Evolutionary conservation across 345 rosid species (phyloP), one percentile per base, ranked within the genome.

Genomic region (Gossypium herbaceum): DNA sequence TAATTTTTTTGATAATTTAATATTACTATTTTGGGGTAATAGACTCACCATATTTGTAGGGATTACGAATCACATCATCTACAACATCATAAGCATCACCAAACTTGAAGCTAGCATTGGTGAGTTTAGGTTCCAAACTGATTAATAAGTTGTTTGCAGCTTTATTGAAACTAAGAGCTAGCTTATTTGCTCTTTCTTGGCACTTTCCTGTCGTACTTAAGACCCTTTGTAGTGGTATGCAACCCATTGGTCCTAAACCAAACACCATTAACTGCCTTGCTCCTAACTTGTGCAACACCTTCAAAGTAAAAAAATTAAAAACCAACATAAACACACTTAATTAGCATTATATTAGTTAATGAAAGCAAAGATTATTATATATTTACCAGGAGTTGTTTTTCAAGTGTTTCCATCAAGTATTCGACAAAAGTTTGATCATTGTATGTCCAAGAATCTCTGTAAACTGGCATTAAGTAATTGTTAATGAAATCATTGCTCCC

Each of bases 401-500:
- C 80, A 52, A 95, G 97, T 43, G 97, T 91, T 79, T 85, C 89
- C 83, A 91, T 89, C 24, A 93, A 73, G 83, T 93, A 91, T 41
- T 78, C 73, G 1, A 95, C 68, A 69, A 90, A 95, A 47, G 84
- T 81, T 73, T 89, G 79, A 60, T 95, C 99, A 57, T 85, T 89
- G 88, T 93, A 95, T 4, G 77, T 90, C 98, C 94, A 93, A 0
- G 98, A 95, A 51, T 93, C 99, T 22, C 88, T 82, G 72, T 90
- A 90, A 73, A 95, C 88, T 2, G 98, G 98, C 91, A 92, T 93
- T 77, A 95, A 84, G 86, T 88, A 95, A 78, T 95, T 93, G 89
- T 95, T 95, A 19, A 95, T 95, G 89, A 93, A 95, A 89, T 95
- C 99, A 77, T 95, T 95, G 83, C 98, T 95, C 27, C 99, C 99